Base-by-base conservation (phyloP, 2,329 filamentous ascomycete genomes). In the Cordyceps cateniannulata region DNA sequence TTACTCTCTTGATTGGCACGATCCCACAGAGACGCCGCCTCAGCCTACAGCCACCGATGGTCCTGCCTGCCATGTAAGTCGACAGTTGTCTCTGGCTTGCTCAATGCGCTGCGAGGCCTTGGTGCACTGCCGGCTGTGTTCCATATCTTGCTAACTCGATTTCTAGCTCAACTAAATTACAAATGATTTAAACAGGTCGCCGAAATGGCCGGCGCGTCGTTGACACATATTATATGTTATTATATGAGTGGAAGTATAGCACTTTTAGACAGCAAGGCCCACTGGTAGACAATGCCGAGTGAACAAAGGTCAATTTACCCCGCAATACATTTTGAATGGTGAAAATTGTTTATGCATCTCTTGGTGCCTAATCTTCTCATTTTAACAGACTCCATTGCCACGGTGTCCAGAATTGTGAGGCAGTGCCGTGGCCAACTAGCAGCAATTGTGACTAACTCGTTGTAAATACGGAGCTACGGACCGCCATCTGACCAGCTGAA, bases 1-100 rank as follows among this genome's bases (percentile, higher is more conserved):
- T 27, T 66, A 62, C 54, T 52, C 48, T 24, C 56, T 51, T 10
- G 56, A 51, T 32, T 59, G 47, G 55, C 35, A 51, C 12, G 57
- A 59, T 38, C 48, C 48, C 6, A 52, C 48, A 8, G 48, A 35
- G 57, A 25, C 57, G 35, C 45, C 55, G n/a, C 38, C 60, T 6
- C 60, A 44, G 16, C 59, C 55, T 12, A 63, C 63, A 6, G 51
- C 59, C 2, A 59, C 47, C 20, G 48, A 50, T 24, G 57, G 48
- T 9, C 54, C 54, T 12, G 48, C 48, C 38, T 59, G 57, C 40
- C 57, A 8, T 52, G 55, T 50, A 58, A 50, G 47, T 49, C 32
- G 16, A 9, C 40, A n/a, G 14, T 42, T 20, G 40, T 16, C 18
- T n/a, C 40, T 5, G 27, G 27, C 5, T 12, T 12, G 8, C 32